Evolutionary conservation across 345 rosid genomes (phyloP), one percentile per base, ranked within the genome.

Genomic region (Ceriops decandra): DNA sequence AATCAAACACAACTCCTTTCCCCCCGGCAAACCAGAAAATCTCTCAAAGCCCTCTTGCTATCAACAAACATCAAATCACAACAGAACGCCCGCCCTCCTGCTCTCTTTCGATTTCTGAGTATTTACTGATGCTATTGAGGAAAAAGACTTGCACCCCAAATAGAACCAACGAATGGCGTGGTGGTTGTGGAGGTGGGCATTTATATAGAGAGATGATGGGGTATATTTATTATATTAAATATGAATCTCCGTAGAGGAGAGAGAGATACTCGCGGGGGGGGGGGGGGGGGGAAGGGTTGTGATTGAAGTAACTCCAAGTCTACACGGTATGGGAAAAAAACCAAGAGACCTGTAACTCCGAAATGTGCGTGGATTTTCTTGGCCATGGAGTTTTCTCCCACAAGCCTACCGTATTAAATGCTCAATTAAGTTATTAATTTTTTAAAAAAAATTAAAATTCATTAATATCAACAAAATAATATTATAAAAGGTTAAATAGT

Each of bases 241-340:
- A 11, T 42, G 49, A 42, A 42, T 3, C 49, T 13, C 19, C 0
- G 0, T 42, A 13, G 17, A 42, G 17, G 17, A 7, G 54, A 47
- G 30, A 1, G 73, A 60, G 61, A 52, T 33, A 33, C 36, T 31
- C 4, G 46, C 54, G 19, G 36, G 69, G 46, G 60, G 19, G 36
- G 69, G 46, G 26, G 26, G 26, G 26, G 26, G 60, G 26, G 26
- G 26, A 1, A 1, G 60, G 19, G 36, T 67, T 31, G 47, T 71
- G 75, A 75, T 67, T 79, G 64, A 72, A 77, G 78, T 77, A 81
- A 81, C 82, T 74, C 78, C 74, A 64, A 74, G 13, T 42, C 62
- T 52, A 78, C 66, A 51, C 60, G 75, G 53, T 67, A 76, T 46
- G 7, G 7, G 24, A 24, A 5, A 30, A 27, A 3, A 68, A 78